Evolutionary conservation across 306 rosid species (phyloP).

Genomic region (Corylus avellana): DNA sequence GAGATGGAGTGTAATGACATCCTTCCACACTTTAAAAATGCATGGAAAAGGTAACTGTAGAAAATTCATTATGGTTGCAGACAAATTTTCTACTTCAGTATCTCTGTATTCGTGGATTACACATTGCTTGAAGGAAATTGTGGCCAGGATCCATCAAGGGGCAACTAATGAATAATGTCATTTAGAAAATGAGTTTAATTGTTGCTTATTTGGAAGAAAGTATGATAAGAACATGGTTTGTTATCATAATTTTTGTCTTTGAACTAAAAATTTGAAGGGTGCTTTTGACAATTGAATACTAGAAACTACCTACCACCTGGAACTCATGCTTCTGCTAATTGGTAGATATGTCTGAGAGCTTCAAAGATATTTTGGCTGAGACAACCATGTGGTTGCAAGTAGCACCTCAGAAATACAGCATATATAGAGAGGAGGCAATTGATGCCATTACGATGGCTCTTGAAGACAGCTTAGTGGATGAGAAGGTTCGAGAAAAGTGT

Average conservation of each 20-base stretch:
- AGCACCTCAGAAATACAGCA: conserved; percentile 48
- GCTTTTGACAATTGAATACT: conserved; percentile 4
- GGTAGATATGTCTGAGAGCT: neutral
- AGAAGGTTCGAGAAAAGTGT: conserved; percentile 46
- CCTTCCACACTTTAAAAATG: neutral
- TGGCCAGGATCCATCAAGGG: neutral
- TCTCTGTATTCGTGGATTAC: neutral
- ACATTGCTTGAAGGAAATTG: neutral
- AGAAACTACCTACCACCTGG: neutral
- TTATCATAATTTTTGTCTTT: neutral
- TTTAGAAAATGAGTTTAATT: neutral
- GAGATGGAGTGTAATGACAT: neutral
- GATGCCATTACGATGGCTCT: conserved; percentile 63
- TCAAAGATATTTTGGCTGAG: conserved; percentile 18
- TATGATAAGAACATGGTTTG: neutral
- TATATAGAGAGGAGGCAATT: conserved; percentile 60
- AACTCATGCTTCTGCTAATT: neutral
- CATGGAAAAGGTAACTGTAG: neutral
- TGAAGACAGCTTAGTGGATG: conserved; percentile 60
- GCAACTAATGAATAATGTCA: neutral
- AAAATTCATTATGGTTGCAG: neutral
- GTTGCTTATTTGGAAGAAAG: neutral
- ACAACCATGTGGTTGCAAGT: conserved; percentile 40
- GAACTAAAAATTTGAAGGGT: neutral
- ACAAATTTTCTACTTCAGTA: neutral